Evolutionary conservation across 805 yeast species (phyloP).

Genomic region (Metschnikowia kunwiensis): DNA sequence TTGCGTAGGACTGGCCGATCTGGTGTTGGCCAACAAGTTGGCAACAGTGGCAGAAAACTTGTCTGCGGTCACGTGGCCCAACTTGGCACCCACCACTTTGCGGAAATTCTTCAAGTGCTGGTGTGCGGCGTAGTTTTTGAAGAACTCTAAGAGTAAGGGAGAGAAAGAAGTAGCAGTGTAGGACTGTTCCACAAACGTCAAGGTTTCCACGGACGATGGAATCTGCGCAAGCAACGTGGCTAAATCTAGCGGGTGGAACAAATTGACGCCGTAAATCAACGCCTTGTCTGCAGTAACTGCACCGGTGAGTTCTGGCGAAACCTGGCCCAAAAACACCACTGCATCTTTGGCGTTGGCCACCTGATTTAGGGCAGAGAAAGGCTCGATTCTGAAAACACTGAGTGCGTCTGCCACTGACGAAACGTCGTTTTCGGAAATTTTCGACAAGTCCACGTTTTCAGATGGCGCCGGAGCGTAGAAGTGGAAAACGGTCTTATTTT

Average conservation of each 20-base stretch:
- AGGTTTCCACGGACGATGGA: conserved; percentile 52
- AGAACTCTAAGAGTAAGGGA: conserved; percentile 73
- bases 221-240: conserved; percentile 46
- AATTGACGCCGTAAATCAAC: conserved; percentile 55
- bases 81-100: conserved; percentile 52
- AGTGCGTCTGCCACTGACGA: conserved; percentile 23
- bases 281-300: conserved; percentile 37
- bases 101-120: conserved; percentile 47
- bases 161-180: conserved; percentile 42
- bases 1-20: conserved; percentile 55
- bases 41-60: conserved; percentile 42
- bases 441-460: conserved; percentile 14
- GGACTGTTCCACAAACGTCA: conserved; percentile 70
- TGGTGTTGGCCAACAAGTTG: conserved; percentile 51
- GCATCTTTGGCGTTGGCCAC: conserved; percentile 43
- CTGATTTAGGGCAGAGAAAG: conserved; percentile 31
- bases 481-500: conserved; percentile 63
- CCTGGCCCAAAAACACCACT: conserved; percentile 62
- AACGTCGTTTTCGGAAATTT: conserved; percentile 1
- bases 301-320: conserved; percentile 40
- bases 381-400: conserved; percentile 23
- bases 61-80: conserved; percentile 46
- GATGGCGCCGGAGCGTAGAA: conserved; percentile 45
- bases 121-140: conserved; percentile 51
- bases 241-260: conserved; percentile 71